Evolutionary conservation across 1,284 basidiomycete species (phyloP).

Genomic region (Taiwanofungus camphoratus): DNA sequence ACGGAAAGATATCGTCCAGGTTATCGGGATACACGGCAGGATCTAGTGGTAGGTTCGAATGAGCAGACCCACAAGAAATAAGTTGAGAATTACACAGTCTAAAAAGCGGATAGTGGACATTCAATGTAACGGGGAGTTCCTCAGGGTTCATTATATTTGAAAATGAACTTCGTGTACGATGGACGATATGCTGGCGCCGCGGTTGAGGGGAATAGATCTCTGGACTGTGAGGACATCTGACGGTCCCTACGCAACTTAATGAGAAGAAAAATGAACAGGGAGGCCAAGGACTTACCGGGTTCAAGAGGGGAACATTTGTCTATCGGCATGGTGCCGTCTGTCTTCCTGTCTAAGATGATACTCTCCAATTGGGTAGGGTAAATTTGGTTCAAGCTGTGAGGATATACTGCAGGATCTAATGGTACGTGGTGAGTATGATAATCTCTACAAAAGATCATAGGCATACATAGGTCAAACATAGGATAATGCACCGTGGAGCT

Average conservation of each 20-base stretch:
- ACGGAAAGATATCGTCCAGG: constrained; percentile 12
- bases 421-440: background rate
- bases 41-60: constrained; percentile 7
- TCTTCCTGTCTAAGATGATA: background rate
- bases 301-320: constrained; percentile 2
- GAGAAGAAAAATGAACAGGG: background rate
- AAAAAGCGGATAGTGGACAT: constrained; percentile 2
- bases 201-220: constrained; percentile 12
- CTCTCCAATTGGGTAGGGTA: background rate
- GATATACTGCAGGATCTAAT: constrained; percentile 18
- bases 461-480: background rate
- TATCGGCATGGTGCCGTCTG: background rate
- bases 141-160: background rate
- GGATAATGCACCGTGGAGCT: background rate
- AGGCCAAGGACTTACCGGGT: background rate
- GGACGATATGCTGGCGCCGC: background rate
- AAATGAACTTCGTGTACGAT: background rate
- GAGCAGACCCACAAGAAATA: background rate
- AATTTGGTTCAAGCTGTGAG: constrained; percentile 4
- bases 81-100: background rate
- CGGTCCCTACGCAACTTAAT: constrained; percentile 9
- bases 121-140: background rate
- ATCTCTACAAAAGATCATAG: background rate
- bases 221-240: constrained; percentile 17
- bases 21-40: constrained; percentile 15